Evolutionary conservation across 768 basidiomycete genomes (phyloP).

Genomic region (Collybia sordida): DNA sequence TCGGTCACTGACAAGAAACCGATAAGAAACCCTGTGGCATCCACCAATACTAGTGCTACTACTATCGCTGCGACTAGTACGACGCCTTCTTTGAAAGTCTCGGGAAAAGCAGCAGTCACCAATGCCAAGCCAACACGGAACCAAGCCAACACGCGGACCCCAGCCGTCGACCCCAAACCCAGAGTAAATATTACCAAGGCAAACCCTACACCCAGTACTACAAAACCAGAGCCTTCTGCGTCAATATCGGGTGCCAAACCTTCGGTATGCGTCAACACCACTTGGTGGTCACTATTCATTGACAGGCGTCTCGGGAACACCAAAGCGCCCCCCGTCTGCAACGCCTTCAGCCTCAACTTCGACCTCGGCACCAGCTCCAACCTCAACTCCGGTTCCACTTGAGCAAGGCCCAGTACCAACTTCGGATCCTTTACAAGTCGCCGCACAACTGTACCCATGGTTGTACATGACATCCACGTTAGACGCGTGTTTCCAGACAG

Average conservation of each 20-base stretch:
- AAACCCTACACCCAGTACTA: neutral
- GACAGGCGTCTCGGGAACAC: neutral
- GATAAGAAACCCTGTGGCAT: neutral
- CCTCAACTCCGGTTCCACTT: neutral
- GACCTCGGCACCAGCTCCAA: conserved; percentile 1
- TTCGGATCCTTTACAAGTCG: conserved; percentile 43
- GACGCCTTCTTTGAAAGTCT: neutral
- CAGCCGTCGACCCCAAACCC: neutral
- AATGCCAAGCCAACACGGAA: neutral
- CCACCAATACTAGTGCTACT: neutral
- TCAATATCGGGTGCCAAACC: conserved; percentile 1
- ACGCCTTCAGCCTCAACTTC: neutral
- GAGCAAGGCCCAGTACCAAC: conserved; percentile 20
- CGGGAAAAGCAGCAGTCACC: neutral
- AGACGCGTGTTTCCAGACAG: conserved; percentile 45
- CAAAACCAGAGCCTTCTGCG: neutral
- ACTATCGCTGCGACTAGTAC: too few species aligned
- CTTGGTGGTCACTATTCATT: neutral
- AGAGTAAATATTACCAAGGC: neutral
- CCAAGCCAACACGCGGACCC: neutral
- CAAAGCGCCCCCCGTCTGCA: conserved; percentile 6
- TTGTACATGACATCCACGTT: conserved; percentile 57
- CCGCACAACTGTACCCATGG: conserved; percentile 60
- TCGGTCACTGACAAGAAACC: neutral
- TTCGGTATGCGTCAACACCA: conserved; percentile 2